phyloP scores from a whole-genome alignment of 2,329 filamentous ascomycete species.

The Aureobasidium subglaciale region DNA sequence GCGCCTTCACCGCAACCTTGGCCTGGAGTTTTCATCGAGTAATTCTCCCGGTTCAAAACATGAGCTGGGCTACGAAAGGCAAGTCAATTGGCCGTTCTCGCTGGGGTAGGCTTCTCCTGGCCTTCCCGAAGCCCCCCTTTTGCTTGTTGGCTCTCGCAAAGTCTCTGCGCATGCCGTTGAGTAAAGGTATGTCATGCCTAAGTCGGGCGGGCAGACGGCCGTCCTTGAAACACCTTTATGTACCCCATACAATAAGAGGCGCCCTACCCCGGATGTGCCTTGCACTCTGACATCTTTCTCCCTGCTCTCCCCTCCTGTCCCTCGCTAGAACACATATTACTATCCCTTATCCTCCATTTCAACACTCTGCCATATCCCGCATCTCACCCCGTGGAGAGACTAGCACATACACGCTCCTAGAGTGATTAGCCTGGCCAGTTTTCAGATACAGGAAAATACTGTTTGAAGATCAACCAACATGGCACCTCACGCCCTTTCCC shows the following conservation, averaged over 20 bases:
- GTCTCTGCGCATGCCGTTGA: not conserved
- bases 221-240: conserved; percentile 3
- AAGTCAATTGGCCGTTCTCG: conserved; percentile 6
- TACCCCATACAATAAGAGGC: conserved; percentile 14
- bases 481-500: conserved; percentile 14
- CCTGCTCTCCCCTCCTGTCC: not conserved
- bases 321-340: not conserved
- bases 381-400: not conserved
- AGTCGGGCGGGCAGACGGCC: not conserved
- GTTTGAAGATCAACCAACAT: too few relatives aligned
- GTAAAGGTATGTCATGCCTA: not conserved
- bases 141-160: not conserved
- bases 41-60: conserved; percentile 2
- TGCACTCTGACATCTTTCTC: not conserved
- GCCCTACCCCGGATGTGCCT: conserved; percentile 11
- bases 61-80: not conserved
- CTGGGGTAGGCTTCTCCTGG: not conserved
- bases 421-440: not conserved
- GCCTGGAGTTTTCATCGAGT: conserved; percentile 15
- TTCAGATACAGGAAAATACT: too few relatives aligned
- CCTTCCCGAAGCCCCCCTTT: not conserved
- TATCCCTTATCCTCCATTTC: not conserved
- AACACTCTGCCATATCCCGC: not conserved
- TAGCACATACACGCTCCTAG: not conserved
- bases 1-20: conserved; percentile 1